phyloP scores from a whole-genome alignment of 2,329 filamentous ascomycete species.

The Penicillium sp. region DNA sequence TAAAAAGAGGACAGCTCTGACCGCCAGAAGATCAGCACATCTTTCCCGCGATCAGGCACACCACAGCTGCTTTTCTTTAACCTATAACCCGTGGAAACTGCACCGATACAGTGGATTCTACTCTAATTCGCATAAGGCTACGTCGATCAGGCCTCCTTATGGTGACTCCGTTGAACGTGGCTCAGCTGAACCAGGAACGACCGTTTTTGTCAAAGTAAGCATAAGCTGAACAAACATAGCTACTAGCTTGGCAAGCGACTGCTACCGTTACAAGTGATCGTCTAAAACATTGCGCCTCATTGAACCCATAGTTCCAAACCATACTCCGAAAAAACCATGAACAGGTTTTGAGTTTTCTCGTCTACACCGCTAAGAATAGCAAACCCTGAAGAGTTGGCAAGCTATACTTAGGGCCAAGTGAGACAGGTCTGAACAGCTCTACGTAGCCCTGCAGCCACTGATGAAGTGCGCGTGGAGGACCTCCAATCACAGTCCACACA shows the following conservation, averaged over 20 bases:
- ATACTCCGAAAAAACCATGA: neutral
- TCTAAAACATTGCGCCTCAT: neutral
- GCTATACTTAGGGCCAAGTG: conserved; percentile 4
- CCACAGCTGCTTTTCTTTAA: neutral
- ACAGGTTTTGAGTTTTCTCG: conserved; percentile 1
- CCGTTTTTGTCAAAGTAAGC: neutral
- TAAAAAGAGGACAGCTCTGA: neutral
- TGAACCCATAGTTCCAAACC: neutral
- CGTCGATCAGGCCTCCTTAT: conserved; percentile 6
- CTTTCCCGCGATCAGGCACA: conserved; percentile 1
- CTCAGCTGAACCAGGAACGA: conserved; percentile 5
- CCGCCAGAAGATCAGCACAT: neutral
- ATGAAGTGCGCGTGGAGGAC: conserved; percentile 2
- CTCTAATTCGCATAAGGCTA: neutral
- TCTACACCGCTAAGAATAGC: conserved; percentile 15
- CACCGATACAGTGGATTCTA: neutral
- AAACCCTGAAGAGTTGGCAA: neutral
- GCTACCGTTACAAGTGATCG: conserved; percentile 17
- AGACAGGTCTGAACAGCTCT: conserved; percentile 1
- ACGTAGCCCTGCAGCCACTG: conserved; percentile 3
- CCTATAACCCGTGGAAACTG: neutral
- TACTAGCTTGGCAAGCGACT: neutral
- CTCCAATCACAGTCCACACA: neutral
- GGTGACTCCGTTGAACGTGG: neutral
- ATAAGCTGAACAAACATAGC: neutral